A percentile compares a stretch with the other conserved stretches of the same genome.
These are phyloP conservation scores for Globisporangium parvum DNA, from an alignment of 352 stramenopile species.

Conservation along the genomic window DNA sequence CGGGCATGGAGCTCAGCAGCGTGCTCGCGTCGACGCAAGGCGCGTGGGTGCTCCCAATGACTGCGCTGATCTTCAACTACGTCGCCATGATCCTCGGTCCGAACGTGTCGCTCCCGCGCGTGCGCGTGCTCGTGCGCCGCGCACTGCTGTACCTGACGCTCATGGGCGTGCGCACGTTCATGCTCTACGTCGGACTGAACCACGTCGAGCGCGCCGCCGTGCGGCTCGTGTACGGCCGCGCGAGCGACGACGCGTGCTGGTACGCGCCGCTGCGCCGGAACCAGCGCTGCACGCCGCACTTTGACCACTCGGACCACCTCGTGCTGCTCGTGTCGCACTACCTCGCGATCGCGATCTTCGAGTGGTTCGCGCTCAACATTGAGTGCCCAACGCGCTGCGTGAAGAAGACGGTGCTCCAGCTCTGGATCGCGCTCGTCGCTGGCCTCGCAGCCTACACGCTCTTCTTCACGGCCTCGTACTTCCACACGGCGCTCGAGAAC, in stretches of 20 bases:
- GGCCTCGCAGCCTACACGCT: slow-evolving; percentile 42
- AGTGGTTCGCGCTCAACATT: slow-evolving; percentile 64
- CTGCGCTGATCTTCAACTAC: slow-evolving; percentile 63
- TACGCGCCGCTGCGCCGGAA: slow-evolving; percentile 50
- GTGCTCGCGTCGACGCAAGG: slow-evolving; percentile 44
- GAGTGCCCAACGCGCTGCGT: slow-evolving; percentile 28
- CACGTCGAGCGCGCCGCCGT: slow-evolving; percentile 38
- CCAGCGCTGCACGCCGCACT: slow-evolving; percentile 39
- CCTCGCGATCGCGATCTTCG: slow-evolving; percentile 60
- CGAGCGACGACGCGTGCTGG: slow-evolving; percentile 35
- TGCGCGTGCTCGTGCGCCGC: slow-evolving; percentile 52
- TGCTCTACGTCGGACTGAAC: slow-evolving; percentile 62
- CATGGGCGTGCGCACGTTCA: slow-evolving; percentile 59
- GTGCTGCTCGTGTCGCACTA: slow-evolving; percentile 73
- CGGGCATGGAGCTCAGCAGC: slow-evolving; percentile 51
- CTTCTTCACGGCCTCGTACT: slow-evolving; percentile 63
- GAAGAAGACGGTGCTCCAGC: slow-evolving; percentile 46
- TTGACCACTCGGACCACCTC: slow-evolving; percentile 79
- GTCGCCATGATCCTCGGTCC: slow-evolving; percentile 51
- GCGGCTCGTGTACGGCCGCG: slow-evolving; percentile 27
- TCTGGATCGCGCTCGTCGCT: slow-evolving; percentile 37
- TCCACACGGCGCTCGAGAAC: slow-evolving; percentile 67
- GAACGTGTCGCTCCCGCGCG: slow-evolving; percentile 35
- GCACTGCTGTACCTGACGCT: slow-evolving; percentile 46
- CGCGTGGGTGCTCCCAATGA: slow-evolving; percentile 60